Evolutionary conservation across 495 filamentous ascomycete genomes (phyloP), one percentile per base, ranked within the genome.

Genomic region (Penicillium daleae): DNA sequence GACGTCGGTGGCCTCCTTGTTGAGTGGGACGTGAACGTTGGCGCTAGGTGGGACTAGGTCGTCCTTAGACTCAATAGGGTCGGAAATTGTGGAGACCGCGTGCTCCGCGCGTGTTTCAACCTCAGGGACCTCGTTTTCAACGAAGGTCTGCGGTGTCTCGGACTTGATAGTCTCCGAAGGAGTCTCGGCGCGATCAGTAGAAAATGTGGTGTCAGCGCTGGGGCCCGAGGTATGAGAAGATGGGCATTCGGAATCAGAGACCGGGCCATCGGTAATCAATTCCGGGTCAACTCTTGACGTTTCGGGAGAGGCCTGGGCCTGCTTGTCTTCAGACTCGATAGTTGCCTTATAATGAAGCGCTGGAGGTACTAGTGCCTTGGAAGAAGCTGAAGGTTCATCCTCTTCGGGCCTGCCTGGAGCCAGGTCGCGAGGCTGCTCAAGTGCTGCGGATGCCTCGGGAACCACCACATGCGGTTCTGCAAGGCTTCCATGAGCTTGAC

Each of bases 21-120:
- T 59, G 62, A 67, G 75, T 78, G 78, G 74, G 64, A 70, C 74
- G 46, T 73, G 66, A 54, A 62, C 50, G 58, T 61, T 62, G 62
- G 64, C 74, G 67, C 75, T 78, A 74, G 76, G 64, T 64, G 72
- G 69, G 64, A 66, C 65, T 68, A 74, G 66, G 62, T 72, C 66
- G 60, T 66, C 66, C 63, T 75, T 74, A 76, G 71, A 60, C 51
- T 74, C 66, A 49, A 53, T 70, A 56, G 64, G 66, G 58, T 50
- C 57, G 61, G 65, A 50, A 21, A 61, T 62, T 63, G 68, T 64
- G 68, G 69, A 67, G 58, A 72, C 69, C 55, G 57, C 60, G 44
- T 67, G 53, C 54, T 64, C 62, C 40, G 57, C 42, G 55, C 63
- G 59, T 49, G 68, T 73, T 73, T 77, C 72, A 73, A 66, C 58